phyloP scores from a whole-genome alignment of 805 yeast species.

The Suhomyces pyralidae region DNA sequence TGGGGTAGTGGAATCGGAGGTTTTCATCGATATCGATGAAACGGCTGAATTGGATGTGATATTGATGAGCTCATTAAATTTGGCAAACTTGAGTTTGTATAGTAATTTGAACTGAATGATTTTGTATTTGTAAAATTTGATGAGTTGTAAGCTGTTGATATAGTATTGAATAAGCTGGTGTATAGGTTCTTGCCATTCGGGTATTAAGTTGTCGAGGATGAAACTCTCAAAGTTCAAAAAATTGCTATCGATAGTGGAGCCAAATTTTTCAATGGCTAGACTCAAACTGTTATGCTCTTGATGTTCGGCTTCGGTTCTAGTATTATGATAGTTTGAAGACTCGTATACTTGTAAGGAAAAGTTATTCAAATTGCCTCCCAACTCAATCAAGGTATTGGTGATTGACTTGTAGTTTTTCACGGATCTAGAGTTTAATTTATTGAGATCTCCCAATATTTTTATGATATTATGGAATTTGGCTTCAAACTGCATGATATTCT shows the following conservation, averaged over 20 bases:
- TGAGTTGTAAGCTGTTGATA: constrained; percentile 40
- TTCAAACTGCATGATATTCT: constrained; percentile 32
- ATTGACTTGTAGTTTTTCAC: constrained; percentile 39
- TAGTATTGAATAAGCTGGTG: constrained; percentile 47
- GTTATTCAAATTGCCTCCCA: constrained; percentile 57
- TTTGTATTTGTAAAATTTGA: constrained; percentile 50
- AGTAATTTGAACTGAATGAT: constrained; percentile 47
- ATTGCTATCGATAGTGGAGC: constrained; percentile 49
- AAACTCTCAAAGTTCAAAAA: constrained; percentile 50
- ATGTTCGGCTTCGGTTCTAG: background rate
- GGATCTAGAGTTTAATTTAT: constrained; percentile 35
- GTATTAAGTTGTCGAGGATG: constrained; percentile 34
- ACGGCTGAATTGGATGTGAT: constrained; percentile 13
- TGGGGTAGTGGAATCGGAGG: background rate
- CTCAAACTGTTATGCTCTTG: constrained; percentile 22
- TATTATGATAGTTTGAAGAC: constrained; percentile 8
- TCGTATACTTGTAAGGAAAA: constrained; percentile 46
- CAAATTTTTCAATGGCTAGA: constrained; percentile 46
- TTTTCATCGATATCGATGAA: constrained; percentile 9
- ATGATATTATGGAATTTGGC: constrained; percentile 31
- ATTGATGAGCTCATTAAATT: constrained; percentile 35
- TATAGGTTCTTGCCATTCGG: constrained; percentile 49
- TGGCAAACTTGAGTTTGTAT: constrained; percentile 37
- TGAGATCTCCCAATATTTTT: constrained; percentile 32
- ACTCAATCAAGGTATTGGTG: constrained; percentile 42